Evolutionary conservation across 805 yeast species (phyloP), one percentile per base, ranked within the genome.

Genomic region (Nakazawaea peltata): DNA sequence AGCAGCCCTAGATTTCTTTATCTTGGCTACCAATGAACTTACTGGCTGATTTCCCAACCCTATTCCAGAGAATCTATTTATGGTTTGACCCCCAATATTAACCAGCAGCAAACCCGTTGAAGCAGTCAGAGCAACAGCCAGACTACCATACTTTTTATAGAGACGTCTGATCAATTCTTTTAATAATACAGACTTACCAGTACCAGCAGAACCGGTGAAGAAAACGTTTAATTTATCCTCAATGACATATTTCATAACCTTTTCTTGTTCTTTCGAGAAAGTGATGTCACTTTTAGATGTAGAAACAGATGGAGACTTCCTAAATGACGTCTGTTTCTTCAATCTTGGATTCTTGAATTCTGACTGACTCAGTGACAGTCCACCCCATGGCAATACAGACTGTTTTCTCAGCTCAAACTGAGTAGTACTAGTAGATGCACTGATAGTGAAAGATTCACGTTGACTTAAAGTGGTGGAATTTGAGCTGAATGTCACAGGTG

Each of bases 101-200:
- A 86, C 81, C 0, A 97, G 98, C 0, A 98, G 98, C 42, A 92
- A 62, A 1, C 98, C 98, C 0, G 98, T 92, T 0, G 96, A 83
- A 0, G 98, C 98, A 0, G 97, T 86, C 4, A 92, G 76, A 0
- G 94, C 95, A 3, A 92, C 84, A 0, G 63, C 56, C 10, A 63
- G 62, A 2, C 54, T 49, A 1, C 67, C 63, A 51, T 73, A 66
- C 29, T 67, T 59, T 1, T 46, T 41, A 14, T 57, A 56, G 33
- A 86, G 57, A 19, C 67, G 64, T 14, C 59, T 50, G 15, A 92
- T 86, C 19, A 92, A 61, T 26, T 77, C 74, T 33, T 75, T 57
- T 18, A 83, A 54, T 5, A 83, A 68, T 15, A 76, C 77, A 2
- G 94, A 81, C 52, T 83, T 83, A 59, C 94, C 94, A 1, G 94